Evolutionary conservation across 164 flowering plant genomes (phyloP).

Genomic region (Piper betle): DNA sequence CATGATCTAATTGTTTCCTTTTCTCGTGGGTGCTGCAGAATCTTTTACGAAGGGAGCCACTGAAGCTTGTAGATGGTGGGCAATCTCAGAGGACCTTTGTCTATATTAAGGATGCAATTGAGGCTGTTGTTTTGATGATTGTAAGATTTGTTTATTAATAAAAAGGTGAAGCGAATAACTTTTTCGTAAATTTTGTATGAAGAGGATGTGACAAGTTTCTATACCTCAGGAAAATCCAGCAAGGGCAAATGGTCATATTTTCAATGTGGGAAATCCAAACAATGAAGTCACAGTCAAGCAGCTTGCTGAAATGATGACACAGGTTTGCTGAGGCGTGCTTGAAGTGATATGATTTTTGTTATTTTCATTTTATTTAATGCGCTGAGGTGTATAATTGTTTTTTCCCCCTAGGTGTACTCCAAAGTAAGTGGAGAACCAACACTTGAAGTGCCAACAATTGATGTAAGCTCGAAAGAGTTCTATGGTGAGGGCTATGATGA

Average conservation of each 20-base stretch:
- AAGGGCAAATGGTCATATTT: constrained; percentile 21
- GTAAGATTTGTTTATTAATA: constrained; percentile 14
- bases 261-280: constrained; percentile 23
- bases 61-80: constrained; percentile 57
- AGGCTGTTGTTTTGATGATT: constrained; percentile 51
- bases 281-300: constrained; percentile 24
- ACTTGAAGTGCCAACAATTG: constrained; percentile 64
- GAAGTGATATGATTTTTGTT: neutral
- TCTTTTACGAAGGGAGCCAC: constrained; percentile 42
- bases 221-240: constrained; percentile 15
- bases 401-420: constrained; percentile 46
- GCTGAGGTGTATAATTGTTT: neutral
- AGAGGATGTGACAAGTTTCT: neutral
- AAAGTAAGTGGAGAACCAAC: constrained; percentile 78
- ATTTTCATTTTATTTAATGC: neutral
- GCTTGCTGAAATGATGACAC: constrained; percentile 20
- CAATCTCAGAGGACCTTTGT: constrained; percentile 20
- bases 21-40: constrained; percentile 32
- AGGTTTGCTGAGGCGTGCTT: neutral
- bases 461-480: constrained; percentile 88
- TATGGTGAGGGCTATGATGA: constrained; percentile 98
- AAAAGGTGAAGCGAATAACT: neutral
- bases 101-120: constrained; percentile 54
- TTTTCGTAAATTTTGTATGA: neutral
- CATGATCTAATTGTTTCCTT: neutral